Percentiles rank a stretch among this genome's conserved stretches.
phyloP scores from a whole-genome alignment of 169 alveolate genomes.

The Eimeria praecox region DNA sequence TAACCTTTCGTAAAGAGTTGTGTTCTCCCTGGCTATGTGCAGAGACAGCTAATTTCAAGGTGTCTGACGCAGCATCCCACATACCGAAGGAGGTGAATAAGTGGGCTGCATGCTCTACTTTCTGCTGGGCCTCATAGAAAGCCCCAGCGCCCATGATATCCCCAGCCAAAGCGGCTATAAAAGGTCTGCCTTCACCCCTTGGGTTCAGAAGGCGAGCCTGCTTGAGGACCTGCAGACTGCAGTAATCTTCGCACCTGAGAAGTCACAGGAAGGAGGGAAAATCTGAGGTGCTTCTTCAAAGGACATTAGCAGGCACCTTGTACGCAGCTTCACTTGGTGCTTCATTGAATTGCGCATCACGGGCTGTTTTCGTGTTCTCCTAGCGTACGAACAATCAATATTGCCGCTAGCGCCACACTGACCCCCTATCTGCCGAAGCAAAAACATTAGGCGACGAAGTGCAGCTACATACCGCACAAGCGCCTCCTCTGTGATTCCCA shows the following conservation, averaged over 20 bases:
- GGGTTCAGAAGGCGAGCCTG: slow-evolving; percentile 53
- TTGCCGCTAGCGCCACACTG: not conserved
- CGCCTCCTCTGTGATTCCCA: slow-evolving; percentile 58
- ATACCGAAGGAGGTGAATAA: slow-evolving; percentile 36
- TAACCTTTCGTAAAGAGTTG: not conserved
- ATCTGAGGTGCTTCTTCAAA: not conserved
- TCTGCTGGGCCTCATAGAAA: slow-evolving; percentile 54
- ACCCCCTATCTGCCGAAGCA: not conserved
- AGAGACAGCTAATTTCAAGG: slow-evolving; percentile 16
- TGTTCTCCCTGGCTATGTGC: not conserved
- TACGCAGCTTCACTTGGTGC: not conserved
- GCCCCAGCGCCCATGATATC: slow-evolving; percentile 67
- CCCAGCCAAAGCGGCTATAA: slow-evolving; percentile 46
- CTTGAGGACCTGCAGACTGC: slow-evolving; percentile 68
- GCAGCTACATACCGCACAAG: slow-evolving; percentile 36
- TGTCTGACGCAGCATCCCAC: slow-evolving; percentile 53
- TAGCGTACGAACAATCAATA: not conserved
- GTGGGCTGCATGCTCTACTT: slow-evolving; percentile 17
- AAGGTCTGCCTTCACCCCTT: slow-evolving; percentile 61
- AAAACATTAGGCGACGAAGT: not conserved
- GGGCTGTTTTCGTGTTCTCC: not conserved
- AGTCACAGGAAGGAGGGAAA: not conserved
- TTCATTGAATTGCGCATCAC: not conserved
- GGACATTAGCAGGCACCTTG: not conserved
- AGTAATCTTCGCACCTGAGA: slow-evolving; percentile 64